Conservation (phyloP, 2,329 filamentous ascomycete genomes). For the Talaromyces verruculosus region DNA sequence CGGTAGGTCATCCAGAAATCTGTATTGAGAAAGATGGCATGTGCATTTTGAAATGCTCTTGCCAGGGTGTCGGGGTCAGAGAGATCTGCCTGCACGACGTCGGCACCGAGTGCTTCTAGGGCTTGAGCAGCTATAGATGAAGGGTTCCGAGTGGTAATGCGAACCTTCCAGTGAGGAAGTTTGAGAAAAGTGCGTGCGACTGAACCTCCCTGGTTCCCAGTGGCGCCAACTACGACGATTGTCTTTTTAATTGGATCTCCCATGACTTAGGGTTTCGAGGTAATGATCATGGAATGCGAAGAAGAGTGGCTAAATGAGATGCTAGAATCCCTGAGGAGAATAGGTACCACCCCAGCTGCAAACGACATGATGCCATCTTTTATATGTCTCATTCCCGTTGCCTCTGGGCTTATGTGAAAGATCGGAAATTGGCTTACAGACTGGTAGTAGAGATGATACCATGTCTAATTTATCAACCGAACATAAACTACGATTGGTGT, state of each 20-base stretch:
- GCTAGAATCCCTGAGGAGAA: background rate
- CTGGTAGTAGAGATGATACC: background rate
- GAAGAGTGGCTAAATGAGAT: background rate
- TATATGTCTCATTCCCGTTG: background rate
- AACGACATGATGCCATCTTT: background rate
- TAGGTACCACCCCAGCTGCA: background rate
- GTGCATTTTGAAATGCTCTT: background rate
- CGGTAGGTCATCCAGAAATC: background rate
- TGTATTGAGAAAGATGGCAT: background rate
- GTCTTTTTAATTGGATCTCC: background rate
- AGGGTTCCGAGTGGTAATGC: background rate
- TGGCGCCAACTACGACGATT: background rate
- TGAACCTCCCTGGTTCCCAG: background rate
- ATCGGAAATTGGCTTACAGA: background rate
- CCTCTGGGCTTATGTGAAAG: background rate
- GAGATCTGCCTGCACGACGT: background rate
- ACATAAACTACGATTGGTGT: no score
- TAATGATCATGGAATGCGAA: background rate
- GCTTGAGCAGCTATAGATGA: background rate
- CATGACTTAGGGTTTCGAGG: background rate
- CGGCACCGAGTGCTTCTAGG: background rate
- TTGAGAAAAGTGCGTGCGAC: background rate
- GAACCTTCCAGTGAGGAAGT: background rate
- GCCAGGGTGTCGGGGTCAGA: background rate
- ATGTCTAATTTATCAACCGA: background rate